Base-by-base conservation (phyloP, 2,329 filamentous ascomycete genomes). In the Alternaria conjuncta region DNA sequence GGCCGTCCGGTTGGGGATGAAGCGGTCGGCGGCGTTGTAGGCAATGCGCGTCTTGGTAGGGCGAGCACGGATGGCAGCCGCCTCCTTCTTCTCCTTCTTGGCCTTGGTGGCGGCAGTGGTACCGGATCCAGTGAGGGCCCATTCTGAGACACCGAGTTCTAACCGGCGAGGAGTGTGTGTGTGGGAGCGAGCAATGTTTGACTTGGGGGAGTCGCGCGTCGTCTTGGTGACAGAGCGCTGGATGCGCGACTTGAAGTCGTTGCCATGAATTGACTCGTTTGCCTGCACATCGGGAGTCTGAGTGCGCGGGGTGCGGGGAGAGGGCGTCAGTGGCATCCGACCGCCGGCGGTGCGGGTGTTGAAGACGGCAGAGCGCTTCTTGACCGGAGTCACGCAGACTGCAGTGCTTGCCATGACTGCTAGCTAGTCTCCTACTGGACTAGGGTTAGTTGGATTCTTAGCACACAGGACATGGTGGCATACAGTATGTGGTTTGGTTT, bases 341-440 rank as follows among this genome's bases (percentile, higher is more conserved):
- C 94, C 94, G 83, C 95, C 94, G 81, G 94, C 96, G 79, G 94
- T 96, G 80, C 94, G 94, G 72, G 92, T 89, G 72, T 91, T 94
- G 85, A 98, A 97, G 76, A 97, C 88, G 64, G 94, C 93, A 83
- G 92, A 90, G 82, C 97, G 95, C 87, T 92, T 96, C 87, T 97
- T 98, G 80, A 96, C 86, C 64, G 96, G 96, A 65, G 96, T 98
- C 76, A 93, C 92, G 60, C 60, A 63, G 82, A 97, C 89, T 79
- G 88, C 85, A 81, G 88, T 84, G 81, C 90, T 92, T 80, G 95
- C 93, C 95, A 98, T 98, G 78, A 77, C 80, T 79, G 77, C 75
- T 71, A 47, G 26, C 75, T 71, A 47, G 26, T 51, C 57, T 70
- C 64, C 56, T 69, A 63, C 75, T 78, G 53, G 21, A 55, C 13